Evolutionary conservation across 345 rosid species (phyloP).

Genomic region (Euphorbia pulcherrima): DNA sequence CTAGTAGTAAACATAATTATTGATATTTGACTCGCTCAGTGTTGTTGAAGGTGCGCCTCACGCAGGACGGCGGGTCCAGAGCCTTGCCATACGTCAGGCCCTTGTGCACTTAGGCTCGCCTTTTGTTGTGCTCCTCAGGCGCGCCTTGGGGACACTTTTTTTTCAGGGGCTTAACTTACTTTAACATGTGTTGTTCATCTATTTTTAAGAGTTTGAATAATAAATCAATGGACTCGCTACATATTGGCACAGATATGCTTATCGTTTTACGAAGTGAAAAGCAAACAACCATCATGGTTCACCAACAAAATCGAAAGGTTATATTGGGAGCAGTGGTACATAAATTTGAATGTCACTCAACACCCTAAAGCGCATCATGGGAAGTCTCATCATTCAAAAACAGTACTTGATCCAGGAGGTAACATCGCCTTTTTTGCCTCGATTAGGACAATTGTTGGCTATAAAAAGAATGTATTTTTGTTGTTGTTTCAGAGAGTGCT

Average conservation of each 20-base stretch:
- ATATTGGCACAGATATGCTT: conserved; percentile 62
- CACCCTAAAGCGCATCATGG: conserved; percentile 47
- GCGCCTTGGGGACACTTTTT: too few species aligned
- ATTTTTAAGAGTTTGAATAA: too few species aligned
- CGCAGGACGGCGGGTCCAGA: too few species aligned
- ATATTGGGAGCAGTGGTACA: conserved; percentile 88
- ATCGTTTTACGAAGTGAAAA: conserved; percentile 87
- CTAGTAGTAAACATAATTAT: not conserved
- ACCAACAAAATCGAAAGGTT: conserved; percentile 58
- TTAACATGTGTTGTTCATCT: too few species aligned
- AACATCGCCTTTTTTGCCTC: conserved; percentile 3
- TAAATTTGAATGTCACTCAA: conserved; percentile 77
- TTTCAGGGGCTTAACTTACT: too few species aligned
- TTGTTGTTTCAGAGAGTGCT: conserved; percentile 39
- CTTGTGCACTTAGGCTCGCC: too few species aligned
- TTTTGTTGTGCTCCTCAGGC: too few species aligned
- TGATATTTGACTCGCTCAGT: conserved; percentile 13
- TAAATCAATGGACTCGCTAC: too few species aligned
- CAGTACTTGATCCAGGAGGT: conserved; percentile 68
- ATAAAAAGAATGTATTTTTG: not conserved
- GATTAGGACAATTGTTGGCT: not conserved
- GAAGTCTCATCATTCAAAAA: conserved; percentile 65
- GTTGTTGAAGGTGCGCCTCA: too few species aligned
- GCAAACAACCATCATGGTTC: conserved; percentile 87
- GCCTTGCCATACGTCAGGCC: too few species aligned